Evolutionary conservation across 495 filamentous ascomycete genomes (phyloP).

Genomic region (Aspergillus cristatus): DNA sequence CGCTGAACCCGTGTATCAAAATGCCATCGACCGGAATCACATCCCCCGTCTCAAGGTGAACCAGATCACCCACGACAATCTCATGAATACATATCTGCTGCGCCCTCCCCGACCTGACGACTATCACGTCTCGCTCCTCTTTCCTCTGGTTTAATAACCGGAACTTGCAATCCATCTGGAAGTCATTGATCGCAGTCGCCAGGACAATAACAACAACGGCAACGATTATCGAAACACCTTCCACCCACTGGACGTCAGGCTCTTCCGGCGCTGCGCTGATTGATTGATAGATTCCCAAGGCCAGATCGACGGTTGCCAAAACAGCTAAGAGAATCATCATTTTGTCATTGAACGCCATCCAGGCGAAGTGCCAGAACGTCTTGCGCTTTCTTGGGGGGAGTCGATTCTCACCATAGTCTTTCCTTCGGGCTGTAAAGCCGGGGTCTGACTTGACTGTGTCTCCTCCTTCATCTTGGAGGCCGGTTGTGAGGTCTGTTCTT

Average conservation of each 20-base stretch:
- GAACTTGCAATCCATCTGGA: constrained; percentile 64
- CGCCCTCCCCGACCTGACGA: constrained; percentile 68
- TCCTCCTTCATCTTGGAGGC: too few species aligned
- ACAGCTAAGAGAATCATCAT: constrained; percentile 69
- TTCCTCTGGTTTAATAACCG: constrained; percentile 64
- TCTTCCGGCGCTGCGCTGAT: constrained; percentile 38
- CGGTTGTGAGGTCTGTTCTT: too few species aligned
- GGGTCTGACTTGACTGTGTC: too few species aligned
- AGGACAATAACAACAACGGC: constrained; percentile 61
- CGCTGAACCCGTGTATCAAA: constrained; percentile 60
- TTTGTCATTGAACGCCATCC: constrained; percentile 80
- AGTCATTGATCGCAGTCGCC: constrained; percentile 62
- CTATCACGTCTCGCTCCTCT: constrained; percentile 61
- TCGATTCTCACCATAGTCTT: too few species aligned
- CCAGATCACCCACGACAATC: constrained; percentile 74
- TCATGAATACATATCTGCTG: constrained; percentile 72
- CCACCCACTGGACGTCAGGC: constrained; percentile 67
- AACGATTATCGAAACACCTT: constrained; percentile 63
- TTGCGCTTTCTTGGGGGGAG: constrained; percentile 66
- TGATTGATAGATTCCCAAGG: constrained; percentile 65
- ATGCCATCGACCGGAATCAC: constrained; percentile 74
- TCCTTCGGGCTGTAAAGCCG: too few species aligned
- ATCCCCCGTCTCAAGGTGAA: too few species aligned
- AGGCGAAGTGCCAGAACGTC: constrained; percentile 61
- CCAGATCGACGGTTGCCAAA: constrained; percentile 72